Evolutionary conservation across 2,329 filamentous ascomycete species (phyloP).

Genomic region (Penicillium sp.): DNA sequence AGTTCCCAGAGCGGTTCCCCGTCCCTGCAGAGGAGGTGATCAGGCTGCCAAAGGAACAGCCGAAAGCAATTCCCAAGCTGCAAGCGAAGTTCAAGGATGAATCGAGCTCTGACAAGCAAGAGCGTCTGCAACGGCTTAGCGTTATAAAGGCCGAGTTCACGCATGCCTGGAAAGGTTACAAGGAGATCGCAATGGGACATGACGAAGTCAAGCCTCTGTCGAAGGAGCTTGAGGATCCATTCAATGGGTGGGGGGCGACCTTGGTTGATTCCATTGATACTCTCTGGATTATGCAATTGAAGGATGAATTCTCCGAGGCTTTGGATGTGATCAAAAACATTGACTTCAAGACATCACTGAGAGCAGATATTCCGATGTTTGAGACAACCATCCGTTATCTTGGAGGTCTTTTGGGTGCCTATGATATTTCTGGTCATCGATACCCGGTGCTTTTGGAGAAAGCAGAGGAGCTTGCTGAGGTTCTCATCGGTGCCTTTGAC

Average conservation of each 20-base stretch:
- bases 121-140: conserved; percentile 62
- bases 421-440: conserved; percentile 73
- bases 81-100: conserved; percentile 71
- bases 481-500: conserved; percentile 80
- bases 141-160: conserved; percentile 71
- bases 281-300: conserved; percentile 80
- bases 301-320: conserved; percentile 76
- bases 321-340: conserved; percentile 67
- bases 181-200: conserved; percentile 73
- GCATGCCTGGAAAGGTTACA: conserved; percentile 81
- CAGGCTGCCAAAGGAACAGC: conserved; percentile 67
- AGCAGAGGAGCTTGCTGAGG: conserved; percentile 73
- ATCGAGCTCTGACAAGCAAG: conserved; percentile 55
- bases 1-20: conserved; percentile 73
- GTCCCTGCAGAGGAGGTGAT: conserved; percentile 69
- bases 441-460: conserved; percentile 72
- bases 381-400: conserved; percentile 91
- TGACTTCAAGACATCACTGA: conserved; percentile 73
- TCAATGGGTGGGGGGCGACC: conserved; percentile 88
- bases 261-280: conserved; percentile 80
- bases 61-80: conserved; percentile 70
- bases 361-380: conserved; percentile 77
- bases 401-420: conserved; percentile 79
- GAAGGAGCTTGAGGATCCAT: conserved; percentile 69
- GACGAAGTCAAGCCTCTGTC: conserved; percentile 79